Evolutionary conservation across 2,329 filamentous ascomycete genomes (phyloP).

Genomic region (Aureobasidium sp.): DNA sequence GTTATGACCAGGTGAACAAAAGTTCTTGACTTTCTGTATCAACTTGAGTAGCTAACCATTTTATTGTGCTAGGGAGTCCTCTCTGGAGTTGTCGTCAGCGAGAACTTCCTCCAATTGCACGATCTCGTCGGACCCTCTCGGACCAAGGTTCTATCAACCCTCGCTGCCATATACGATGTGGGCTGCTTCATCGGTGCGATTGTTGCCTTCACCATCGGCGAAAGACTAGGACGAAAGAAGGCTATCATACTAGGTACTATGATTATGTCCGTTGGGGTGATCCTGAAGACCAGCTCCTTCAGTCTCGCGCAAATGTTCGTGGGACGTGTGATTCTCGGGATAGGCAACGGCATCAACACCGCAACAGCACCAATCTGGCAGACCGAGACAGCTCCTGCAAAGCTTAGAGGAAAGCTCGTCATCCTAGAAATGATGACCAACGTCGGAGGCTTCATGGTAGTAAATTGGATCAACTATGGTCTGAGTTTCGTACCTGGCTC

Average conservation of each 20-base stretch:
- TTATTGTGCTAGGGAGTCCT: conserved; percentile 35
- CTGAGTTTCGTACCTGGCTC: conserved; percentile 37
- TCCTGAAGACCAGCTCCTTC: conserved; percentile 39
- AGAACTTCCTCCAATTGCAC: conserved; percentile 42
- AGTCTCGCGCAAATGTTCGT: conserved; percentile 42
- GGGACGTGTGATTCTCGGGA: conserved; percentile 37
- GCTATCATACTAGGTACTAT: conserved; percentile 39
- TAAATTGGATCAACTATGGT: conserved; percentile 35
- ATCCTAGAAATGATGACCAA: conserved; percentile 39
- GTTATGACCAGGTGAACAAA: conserved; percentile 15
- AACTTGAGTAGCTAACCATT: conserved; percentile 32
- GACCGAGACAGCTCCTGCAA: conserved; percentile 39
- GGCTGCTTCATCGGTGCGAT: conserved; percentile 52
- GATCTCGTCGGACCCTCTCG: conserved; percentile 32
- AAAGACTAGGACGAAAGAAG: conserved; percentile 40
- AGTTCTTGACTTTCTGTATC: not conserved
- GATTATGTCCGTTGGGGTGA: conserved; percentile 40
- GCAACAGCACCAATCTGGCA: conserved; percentile 43
- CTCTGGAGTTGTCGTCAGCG: conserved; percentile 46
- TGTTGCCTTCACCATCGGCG: conserved; percentile 40
- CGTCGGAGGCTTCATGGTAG: conserved; percentile 41
- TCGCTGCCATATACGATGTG: conserved; percentile 51
- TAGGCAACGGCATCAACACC: conserved; percentile 45
- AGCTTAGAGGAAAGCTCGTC: conserved; percentile 29
- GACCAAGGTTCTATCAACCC: conserved; percentile 27